These are phyloP conservation scores for Wallemia ichthyophaga DNA, from an alignment of 1,284 basidiomycete species.

Conservation along the genomic window DNA sequence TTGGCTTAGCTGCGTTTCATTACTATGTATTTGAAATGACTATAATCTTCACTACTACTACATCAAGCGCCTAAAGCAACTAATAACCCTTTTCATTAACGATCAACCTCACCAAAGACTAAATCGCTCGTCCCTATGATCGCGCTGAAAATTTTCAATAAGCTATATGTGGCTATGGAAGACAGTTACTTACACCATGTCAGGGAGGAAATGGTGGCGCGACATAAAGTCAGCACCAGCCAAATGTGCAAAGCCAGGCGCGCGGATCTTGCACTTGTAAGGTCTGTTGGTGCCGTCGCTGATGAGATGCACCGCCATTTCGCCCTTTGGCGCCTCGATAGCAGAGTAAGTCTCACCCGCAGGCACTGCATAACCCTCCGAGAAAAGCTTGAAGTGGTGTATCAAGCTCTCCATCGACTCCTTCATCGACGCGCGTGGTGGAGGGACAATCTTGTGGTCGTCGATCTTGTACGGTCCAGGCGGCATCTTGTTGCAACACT, in stretches of 20 bases:
- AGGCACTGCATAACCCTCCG: conserved; percentile 91
- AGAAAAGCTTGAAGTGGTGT: conserved; percentile 96
- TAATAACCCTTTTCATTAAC: too few relatives aligned
- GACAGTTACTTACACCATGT: background rate
- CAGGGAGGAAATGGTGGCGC: conserved; percentile 18
- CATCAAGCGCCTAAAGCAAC: too few relatives aligned
- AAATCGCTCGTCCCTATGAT: conserved; percentile 5
- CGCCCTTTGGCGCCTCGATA: conserved; percentile 94
- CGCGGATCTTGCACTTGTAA: conserved; percentile 79
- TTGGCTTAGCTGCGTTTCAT: too few relatives aligned
- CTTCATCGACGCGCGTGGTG: conserved; percentile 91
- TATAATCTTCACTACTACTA: too few relatives aligned
- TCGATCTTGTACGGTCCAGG: conserved; percentile 77
- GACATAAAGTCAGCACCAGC: conserved; percentile 85
- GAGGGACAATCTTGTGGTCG: conserved; percentile 92
- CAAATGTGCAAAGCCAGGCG: conserved; percentile 73
- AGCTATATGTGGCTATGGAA: background rate
- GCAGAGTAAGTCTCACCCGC: conserved; percentile 88
- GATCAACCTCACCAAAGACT: conserved; percentile 4
- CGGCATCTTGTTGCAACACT: conserved; percentile 94
- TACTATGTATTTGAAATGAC: too few relatives aligned
- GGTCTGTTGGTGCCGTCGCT: conserved; percentile 72
- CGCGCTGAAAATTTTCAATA: background rate
- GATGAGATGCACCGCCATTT: conserved; percentile 90
- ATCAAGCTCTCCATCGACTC: conserved; percentile 95